Percentiles rank a stretch among this genome's conserved stretches.
Evolutionary conservation across 495 filamentous ascomycete species (phyloP).

Genomic region (Podospora sp.): DNA sequence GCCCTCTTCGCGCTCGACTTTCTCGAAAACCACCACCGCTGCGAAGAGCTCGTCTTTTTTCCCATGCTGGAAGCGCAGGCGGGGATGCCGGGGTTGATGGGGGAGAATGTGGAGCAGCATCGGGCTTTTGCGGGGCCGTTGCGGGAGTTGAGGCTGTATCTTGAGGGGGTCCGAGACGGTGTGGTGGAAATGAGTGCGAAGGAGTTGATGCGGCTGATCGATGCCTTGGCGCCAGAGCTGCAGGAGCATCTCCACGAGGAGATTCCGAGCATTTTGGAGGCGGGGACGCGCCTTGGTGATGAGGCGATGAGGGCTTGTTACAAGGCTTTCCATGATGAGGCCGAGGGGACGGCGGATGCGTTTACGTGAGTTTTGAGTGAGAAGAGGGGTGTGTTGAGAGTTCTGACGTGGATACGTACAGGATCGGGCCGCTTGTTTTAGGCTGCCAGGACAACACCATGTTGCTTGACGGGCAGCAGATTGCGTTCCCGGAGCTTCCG

Average conservation of each 20-base stretch:
- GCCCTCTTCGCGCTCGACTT: conserved; percentile 13
- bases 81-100: conserved; percentile 6
- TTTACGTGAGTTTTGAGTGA: conserved; percentile 10
- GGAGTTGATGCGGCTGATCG: neutral
- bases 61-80: conserved; percentile 21
- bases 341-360: conserved; percentile 20
- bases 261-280: conserved; percentile 14
- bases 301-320: conserved; percentile 9
- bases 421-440: conserved; percentile 18
- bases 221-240: conserved; percentile 4
- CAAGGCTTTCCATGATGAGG: conserved; percentile 21
- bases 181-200: no score
- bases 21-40: conserved; percentile 20
- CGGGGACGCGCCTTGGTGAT: neutral
- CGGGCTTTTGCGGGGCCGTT: conserved; percentile 11
- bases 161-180: neutral
- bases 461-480: neutral
- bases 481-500: conserved; percentile 18
- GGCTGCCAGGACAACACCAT: conserved; percentile 16
- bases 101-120: conserved; percentile 11
- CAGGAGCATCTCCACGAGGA: conserved; percentile 13
- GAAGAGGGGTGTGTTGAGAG: no score
- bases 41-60: conserved; percentile 20
- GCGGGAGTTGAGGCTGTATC: neutral
- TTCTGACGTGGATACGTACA: neutral